Percentiles rank a stretch among this genome's conserved stretches.
Conservation (phyloP, 177 flowering plant genomes). For the Tripterygium wilfordii region DNA sequence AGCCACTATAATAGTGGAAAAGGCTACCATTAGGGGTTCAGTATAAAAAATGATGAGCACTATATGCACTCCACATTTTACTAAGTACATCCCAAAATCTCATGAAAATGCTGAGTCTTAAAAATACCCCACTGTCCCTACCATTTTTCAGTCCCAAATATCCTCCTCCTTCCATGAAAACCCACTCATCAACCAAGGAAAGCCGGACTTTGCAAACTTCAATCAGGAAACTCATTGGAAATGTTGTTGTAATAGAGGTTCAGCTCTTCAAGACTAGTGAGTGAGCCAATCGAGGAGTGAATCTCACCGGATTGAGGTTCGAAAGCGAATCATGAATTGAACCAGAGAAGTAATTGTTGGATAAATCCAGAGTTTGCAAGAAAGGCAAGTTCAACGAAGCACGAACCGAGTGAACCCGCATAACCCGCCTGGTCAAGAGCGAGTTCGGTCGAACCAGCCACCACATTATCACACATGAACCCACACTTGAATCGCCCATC, state of each 20-base stretch:
- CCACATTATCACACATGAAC: constrained; percentile 57
- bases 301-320: constrained; percentile 55
- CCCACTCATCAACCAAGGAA: no score
- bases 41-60: no score
- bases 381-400: constrained; percentile 44
- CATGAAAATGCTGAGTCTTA: no score
- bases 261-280: constrained; percentile 57
- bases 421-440: constrained; percentile 81
- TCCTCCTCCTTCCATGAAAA: no score
- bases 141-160: no score
- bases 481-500: constrained; percentile 78
- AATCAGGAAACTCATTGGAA: no score
- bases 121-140: no score
- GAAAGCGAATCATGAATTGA: constrained; percentile 52
- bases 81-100: no score
- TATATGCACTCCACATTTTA: no score
- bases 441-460: constrained; percentile 60
- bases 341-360: constrained; percentile 62
- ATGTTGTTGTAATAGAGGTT: constrained; percentile 58
- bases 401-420: constrained; percentile 50
- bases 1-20: no score
- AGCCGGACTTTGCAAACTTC: no score
- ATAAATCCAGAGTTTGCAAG: constrained; percentile 55
- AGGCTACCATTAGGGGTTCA: no score
- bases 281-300: constrained; percentile 53